Evolutionary conservation across 75 land plant species (phyloP).

Genomic region (Cupressus sempervirens): DNA sequence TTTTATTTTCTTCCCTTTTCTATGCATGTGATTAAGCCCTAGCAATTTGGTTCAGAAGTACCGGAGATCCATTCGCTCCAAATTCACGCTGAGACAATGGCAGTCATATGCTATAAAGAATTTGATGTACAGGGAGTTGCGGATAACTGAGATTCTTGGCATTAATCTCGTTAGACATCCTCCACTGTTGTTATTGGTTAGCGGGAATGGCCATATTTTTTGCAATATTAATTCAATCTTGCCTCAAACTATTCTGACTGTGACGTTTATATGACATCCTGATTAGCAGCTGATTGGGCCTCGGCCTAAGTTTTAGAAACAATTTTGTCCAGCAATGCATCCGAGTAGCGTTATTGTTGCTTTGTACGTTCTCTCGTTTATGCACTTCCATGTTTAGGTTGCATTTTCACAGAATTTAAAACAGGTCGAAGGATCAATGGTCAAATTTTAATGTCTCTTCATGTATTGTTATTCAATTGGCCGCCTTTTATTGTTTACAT

Average conservation of each 20-base stretch:
- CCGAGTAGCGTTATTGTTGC: not conserved
- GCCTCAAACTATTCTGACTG: not conserved
- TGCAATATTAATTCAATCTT: not conserved
- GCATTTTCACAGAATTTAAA: not conserved
- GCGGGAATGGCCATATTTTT: not conserved
- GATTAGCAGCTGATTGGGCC: not conserved
- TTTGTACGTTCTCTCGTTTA: no score
- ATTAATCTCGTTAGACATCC: not conserved
- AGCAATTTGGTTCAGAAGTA: not conserved
- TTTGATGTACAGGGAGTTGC: not conserved
- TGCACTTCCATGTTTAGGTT: no score
- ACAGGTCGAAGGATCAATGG: not conserved
- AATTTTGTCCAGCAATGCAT: not conserved
- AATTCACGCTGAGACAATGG: not conserved
- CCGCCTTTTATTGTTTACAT: not conserved
- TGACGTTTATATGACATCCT: not conserved
- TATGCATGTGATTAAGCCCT: not conserved
- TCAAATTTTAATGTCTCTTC: not conserved
- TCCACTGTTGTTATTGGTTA: not conserved
- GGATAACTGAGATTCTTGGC: not conserved
- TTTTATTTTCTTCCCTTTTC: not conserved
- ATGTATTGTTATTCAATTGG: not conserved
- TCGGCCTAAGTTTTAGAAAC: not conserved
- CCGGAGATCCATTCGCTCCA: not conserved
- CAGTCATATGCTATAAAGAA: not conserved